Conservation (phyloP, 2,329 filamentous ascomycete species). For the Periconia sp. region DNA sequence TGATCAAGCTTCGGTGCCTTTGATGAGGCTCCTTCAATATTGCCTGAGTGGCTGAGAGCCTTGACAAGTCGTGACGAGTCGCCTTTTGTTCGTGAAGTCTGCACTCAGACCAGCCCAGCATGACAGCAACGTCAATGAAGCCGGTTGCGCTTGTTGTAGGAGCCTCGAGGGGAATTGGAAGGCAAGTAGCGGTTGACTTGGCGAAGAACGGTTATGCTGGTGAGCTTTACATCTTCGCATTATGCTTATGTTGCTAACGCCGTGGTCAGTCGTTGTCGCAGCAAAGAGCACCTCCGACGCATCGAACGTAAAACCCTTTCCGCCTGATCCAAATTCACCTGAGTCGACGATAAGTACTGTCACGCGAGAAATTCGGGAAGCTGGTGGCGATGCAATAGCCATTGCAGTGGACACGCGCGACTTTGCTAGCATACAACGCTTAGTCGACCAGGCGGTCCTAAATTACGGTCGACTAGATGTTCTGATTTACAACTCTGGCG, state of each 20-base stretch:
- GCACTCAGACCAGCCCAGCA: background rate
- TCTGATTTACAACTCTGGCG: slow-evolving; percentile 81
- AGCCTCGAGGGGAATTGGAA: slow-evolving; percentile 79
- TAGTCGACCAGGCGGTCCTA: slow-evolving; percentile 65
- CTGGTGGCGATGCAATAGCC: slow-evolving; percentile 69
- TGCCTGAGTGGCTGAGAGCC: background rate
- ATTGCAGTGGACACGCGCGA: slow-evolving; percentile 74
- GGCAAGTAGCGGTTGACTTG: slow-evolving; percentile 79
- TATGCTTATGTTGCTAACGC: slow-evolving; percentile 7
- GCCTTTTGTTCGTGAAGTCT: background rate
- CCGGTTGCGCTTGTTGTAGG: slow-evolving; percentile 75
- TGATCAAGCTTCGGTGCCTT: background rate
- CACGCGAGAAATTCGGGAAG: slow-evolving; percentile 71
- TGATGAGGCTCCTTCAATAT: background rate
- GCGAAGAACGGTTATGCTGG: slow-evolving; percentile 73
- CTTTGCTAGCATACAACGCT: slow-evolving; percentile 63
- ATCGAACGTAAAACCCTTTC: slow-evolving; percentile 63
- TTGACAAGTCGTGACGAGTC: background rate
- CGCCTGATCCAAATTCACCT: slow-evolving; percentile 76
- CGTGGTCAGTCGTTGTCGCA: slow-evolving; percentile 72
- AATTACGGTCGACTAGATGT: slow-evolving; percentile 72
- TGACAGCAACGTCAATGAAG: slow-evolving; percentile 27
- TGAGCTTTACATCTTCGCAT: slow-evolving; percentile 41
- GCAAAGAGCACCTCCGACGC: slow-evolving; percentile 77
- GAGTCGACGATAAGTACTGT: slow-evolving; percentile 83